A percentile compares a stretch with the other conserved stretches of the same genome.
Conservation (phyloP, 2,329 filamentous ascomycete species). For the Penicillium sp. region DNA sequence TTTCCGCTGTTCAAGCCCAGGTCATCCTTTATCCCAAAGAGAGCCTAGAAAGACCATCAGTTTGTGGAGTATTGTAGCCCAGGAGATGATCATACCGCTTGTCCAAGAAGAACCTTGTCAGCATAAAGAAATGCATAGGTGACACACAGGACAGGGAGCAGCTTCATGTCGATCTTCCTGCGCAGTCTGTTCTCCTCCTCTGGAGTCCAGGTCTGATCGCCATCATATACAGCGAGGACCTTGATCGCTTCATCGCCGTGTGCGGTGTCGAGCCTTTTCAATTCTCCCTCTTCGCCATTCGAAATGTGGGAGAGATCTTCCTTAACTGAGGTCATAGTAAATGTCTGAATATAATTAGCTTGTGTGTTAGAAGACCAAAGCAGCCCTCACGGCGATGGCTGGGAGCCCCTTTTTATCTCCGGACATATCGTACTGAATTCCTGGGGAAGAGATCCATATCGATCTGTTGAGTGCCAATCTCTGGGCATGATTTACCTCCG, state of each 20-base stretch:
- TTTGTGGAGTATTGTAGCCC: constrained; percentile 22
- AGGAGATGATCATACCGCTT: constrained; percentile 49
- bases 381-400: background rate
- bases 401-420: background rate
- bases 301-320: background rate
- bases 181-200: background rate
- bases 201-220: background rate
- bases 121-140: constrained; percentile 52
- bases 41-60: background rate
- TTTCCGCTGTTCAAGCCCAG: constrained; percentile 43
- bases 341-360: background rate
- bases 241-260: constrained; percentile 1
- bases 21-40: constrained; percentile 30
- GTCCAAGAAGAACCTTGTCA: constrained; percentile 56
- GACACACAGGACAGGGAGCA: constrained; percentile 44
- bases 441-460: background rate
- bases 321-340: background rate
- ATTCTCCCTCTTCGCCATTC: background rate
- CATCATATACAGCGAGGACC: background rate
- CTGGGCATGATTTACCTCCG: background rate
- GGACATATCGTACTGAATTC: background rate
- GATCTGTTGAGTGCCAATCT: background rate
- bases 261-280: background rate
- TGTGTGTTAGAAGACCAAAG: background rate
- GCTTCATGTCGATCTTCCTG: background rate